phyloP scores from a whole-genome alignment of 306 rosid genomes.

The Cucurbita moschata region DNA sequence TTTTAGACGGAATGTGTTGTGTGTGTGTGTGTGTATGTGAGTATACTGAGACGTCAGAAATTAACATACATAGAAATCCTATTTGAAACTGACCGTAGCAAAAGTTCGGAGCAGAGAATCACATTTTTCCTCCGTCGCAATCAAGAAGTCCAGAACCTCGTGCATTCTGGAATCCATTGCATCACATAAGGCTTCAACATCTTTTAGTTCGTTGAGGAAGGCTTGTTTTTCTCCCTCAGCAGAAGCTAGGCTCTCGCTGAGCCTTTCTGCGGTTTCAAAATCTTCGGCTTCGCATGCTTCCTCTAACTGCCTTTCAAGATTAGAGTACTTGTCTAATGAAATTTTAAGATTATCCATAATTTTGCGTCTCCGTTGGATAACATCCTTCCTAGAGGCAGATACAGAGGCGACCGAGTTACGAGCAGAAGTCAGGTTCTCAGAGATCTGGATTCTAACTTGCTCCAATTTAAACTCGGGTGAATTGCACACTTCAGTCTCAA shows the following conservation, averaged over 20 bases:
- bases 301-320: conserved; percentile 59
- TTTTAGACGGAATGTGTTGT: background rate
- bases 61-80: background rate
- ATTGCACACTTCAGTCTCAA: background rate
- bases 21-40: background rate
- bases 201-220: conserved; percentile 23
- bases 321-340: conserved; percentile 21
- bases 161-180: conserved; percentile 47
- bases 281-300: conserved; percentile 76
- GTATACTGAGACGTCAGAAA: background rate
- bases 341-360: conserved; percentile 26
- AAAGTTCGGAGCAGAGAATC: conserved; percentile 32
- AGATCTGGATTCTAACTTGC: conserved; percentile 25
- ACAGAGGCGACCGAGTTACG: conserved; percentile 31
- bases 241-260: conserved; percentile 47
- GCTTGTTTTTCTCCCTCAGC: conserved; percentile 40
- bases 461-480: conserved; percentile 23
- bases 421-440: conserved; percentile 34
- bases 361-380: conserved; percentile 41
- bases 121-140: conserved; percentile 52
- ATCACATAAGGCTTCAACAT: conserved; percentile 36
- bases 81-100: conserved; percentile 29
- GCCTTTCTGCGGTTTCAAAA: conserved; percentile 56
- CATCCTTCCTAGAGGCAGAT: conserved; percentile 41
- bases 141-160: conserved; percentile 32